Percentiles rank a stretch among this genome's conserved stretches.
phyloP scores from a whole-genome alignment of 305 asterid genomes.

The Lippia alba region DNA sequence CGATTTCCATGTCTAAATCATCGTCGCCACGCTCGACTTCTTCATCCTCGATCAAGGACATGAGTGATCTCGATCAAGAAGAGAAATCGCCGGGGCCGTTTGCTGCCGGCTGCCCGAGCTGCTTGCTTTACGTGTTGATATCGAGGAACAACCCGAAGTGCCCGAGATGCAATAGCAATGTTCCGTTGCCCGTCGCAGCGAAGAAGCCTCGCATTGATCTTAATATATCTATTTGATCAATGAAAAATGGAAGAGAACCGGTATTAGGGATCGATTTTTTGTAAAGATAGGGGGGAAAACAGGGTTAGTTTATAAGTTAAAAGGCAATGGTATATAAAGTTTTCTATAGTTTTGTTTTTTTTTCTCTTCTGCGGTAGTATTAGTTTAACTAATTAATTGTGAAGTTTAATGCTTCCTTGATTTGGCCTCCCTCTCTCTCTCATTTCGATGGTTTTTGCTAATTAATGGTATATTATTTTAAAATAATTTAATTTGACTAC shows the following conservation, averaged over 20 bases:
- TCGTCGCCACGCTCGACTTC: slow-evolving; percentile 61
- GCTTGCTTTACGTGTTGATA: slow-evolving; percentile 66
- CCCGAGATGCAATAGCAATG: slow-evolving; percentile 62
- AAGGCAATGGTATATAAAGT: slow-evolving; percentile 34
- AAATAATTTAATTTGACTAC: too few species aligned
- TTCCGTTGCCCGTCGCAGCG: slow-evolving; percentile 53
- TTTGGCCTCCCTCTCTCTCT: background rate
- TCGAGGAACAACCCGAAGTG: slow-evolving; percentile 64
- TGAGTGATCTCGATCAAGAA: slow-evolving; percentile 46
- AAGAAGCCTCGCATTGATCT: slow-evolving; percentile 81
- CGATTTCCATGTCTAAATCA: slow-evolving; percentile 51
- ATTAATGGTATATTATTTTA: background rate
- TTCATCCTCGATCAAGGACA: slow-evolving; percentile 56
- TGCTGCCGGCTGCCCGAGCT: slow-evolving; percentile 77
- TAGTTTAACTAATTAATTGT: background rate
- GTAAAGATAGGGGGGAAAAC: slow-evolving; percentile 44
- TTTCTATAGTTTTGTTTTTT: slow-evolving; percentile 9
- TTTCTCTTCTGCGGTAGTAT: background rate
- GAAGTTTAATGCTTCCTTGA: slow-evolving; percentile 1
- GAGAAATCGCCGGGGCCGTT: slow-evolving; percentile 40
- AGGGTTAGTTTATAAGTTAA: slow-evolving; percentile 36
- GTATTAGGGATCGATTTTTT: slow-evolving; percentile 38
- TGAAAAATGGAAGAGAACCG: slow-evolving; percentile 6
- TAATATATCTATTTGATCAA: slow-evolving; percentile 62
- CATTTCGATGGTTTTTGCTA: background rate